Evolutionary conservation across 257 asterid genomes (phyloP), one percentile per base, ranked within the genome.

Genomic region (Nicotiana otophora): DNA sequence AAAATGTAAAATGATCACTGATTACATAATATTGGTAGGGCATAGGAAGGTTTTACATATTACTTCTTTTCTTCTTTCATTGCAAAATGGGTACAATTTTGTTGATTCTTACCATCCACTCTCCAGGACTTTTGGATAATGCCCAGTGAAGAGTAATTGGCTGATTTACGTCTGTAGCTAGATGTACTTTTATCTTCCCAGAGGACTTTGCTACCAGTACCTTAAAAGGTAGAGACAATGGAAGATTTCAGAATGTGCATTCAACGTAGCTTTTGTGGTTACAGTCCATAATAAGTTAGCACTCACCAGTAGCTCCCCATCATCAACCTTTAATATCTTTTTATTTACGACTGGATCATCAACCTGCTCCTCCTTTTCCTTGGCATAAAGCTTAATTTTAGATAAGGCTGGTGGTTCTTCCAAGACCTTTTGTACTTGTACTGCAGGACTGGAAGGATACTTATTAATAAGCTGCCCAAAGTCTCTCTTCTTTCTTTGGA

Each of bases 111-210:
- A 96, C 99, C 85, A 84, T 61, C 99, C 99, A 96, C 87, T 94
- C 97, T 82, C 98, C 98, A 81, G 88, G 94, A 62, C 63, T 92
- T 85, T 80, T 89, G 86, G 99, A 93, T 84, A 96, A 86, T 83
- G 97, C 98, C 99, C 99, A 96, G 91, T 96, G 99, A 81, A 96
- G 95, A 86, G 88, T 90, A 85, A 86, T 87, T 66, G 97, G 95
- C 79, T 92, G 94, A 60, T 90, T 90, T 84, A 91, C 87, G 88
- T 94, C 95, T 61, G 99, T 94, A 58, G 96, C 98, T 81, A 96
- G 88, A 89, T 87, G 88, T 85, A 96, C 90, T 84, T 85, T 91
- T 74, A 83, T 90, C 92, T 89, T 90, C 68, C 91, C 89, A 31
- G 92, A 86, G 76, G 89, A 54, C 87, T 91, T 92, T 55, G 91